Evolutionary conservation across 768 basidiomycete species (phyloP).

Genomic region (Pleurotus citrinopileatus): DNA sequence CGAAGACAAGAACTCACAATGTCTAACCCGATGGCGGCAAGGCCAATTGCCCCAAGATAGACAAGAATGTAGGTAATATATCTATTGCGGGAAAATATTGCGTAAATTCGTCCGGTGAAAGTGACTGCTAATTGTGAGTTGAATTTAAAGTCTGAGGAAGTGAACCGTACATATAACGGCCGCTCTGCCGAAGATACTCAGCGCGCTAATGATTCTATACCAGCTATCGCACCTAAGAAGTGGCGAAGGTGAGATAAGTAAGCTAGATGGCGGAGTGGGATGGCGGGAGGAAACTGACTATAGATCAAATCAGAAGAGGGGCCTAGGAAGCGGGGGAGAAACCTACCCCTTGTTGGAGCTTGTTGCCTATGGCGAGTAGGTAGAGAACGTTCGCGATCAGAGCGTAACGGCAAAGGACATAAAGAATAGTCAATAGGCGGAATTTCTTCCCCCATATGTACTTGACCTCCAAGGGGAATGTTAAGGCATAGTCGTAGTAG

Average conservation of each 20-base stretch:
- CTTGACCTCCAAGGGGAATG: constrained; percentile 26
- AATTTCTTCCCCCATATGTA: constrained; percentile 28
- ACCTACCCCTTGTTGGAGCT: constrained; percentile 19
- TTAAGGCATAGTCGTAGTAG: constrained; percentile 31
- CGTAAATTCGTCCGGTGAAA: constrained; percentile 20
- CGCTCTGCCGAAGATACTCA: constrained; percentile 27
- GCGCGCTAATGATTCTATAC: constrained; percentile 23
- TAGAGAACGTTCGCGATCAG: constrained; percentile 30
- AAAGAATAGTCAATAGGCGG: constrained; percentile 26
- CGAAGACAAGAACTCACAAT: constrained; percentile 16
- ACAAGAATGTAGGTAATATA: constrained; percentile 18
- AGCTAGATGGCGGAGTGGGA: not conserved
- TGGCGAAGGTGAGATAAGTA: not conserved
- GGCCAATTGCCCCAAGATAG: constrained; percentile 21
- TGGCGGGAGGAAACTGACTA: not conserved
- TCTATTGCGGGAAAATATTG: constrained; percentile 20
- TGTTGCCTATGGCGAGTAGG: constrained; percentile 23
- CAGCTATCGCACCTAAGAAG: constrained; percentile 22
- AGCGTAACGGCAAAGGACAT: constrained; percentile 31
- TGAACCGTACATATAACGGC: constrained; percentile 21
- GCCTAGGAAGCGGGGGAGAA: not conserved
- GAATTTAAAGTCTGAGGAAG: not conserved
- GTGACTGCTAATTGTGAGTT: not conserved
- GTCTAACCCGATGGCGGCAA: constrained; percentile 20
- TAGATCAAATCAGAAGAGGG: not conserved